Evolutionary conservation across 768 basidiomycete genomes (phyloP), one percentile per base, ranked within the genome.

Genomic region (Paxillus involutus): DNA sequence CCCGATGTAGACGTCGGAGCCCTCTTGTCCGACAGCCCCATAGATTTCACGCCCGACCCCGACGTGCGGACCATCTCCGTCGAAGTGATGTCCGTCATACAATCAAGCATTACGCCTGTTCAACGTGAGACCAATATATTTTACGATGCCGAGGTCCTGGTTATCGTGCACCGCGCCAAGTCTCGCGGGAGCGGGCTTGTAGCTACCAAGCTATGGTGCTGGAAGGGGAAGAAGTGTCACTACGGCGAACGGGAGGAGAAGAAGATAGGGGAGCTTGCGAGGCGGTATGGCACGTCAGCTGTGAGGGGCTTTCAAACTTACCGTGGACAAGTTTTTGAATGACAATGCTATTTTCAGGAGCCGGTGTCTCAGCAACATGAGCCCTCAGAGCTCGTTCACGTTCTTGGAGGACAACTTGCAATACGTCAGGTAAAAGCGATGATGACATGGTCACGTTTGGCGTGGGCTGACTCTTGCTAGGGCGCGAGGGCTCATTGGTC

Each of bases 401-500:
- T 81, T 29, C 76, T 94, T 10, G 91, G 90, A 24, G 87, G 88
- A 30, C 77, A 73, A 39, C 70, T 93, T n/a, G 79, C 80, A n/a
- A 84, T 81, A 51, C 82, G 91, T 44, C 90, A 92, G 78, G 89
- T 89, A 57, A 57, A 69, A 51, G 17, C 30, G 14, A 24, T 14
- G n/a, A 17, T 19, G 7, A 46, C 44, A 42, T 48, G 35, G 16
- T n/a, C n/a, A 44, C n/a, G 4, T 39, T 39, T 32, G 3, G 24
- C 35, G 16, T 21, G 10, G 10, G 24, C 37, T 64, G 50, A 57
- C 32, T 53, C 58, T 13, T 37, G 12, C 32, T 51, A 92, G 85
- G 91, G 91, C 17, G 73, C 79, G 29, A 80, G 91, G 44, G 76
- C 75, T 6, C 88, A 85, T 62, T 93, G 91, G 91, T 80, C 82